Base-by-base conservation (phyloP, 495 filamentous ascomycete species). In the Niebla homalea region DNA sequence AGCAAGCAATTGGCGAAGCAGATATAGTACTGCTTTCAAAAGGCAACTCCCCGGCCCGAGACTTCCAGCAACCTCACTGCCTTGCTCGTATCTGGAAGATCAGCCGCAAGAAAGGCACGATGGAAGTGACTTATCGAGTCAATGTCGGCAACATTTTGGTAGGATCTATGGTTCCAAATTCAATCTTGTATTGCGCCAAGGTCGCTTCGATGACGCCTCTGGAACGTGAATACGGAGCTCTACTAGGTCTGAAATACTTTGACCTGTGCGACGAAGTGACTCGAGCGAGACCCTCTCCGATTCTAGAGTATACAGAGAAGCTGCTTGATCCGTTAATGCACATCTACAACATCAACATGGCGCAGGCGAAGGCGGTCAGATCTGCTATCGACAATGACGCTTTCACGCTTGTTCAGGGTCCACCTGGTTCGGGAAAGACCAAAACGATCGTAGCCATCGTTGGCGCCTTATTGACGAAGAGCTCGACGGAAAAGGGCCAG, bases 401-500 rank as follows among this genome's bases (percentile, higher is more conserved):
- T 0, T 98, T 98, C 62, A 95, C 89, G 7, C 72, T 98, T 44
- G 85, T 98, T 50, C 92, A 98, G 66, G 92, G 92, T 37, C 93
- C 92, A 44, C 92, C 92, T 1, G 92, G 92, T 60, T 92, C 90
- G 4, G 92, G 92, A 59, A 98, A 98, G 67, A 98, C 92, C 0
- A 98, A 97, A 63, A 98, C 92, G 0, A 97, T 98, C 48, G 78
- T 94, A 51, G 92, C 90, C 42, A 94, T 97, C 69, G 87, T 95
- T 14, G 92, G 92, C 39, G 85, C 87, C 52, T 71, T 97, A 7
- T 59, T 98, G 12, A 87, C 78, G 4, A 72, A 73, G 40, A 68
- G 57, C n/a, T 68, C 88, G 62, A 61, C 56, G 52, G 58, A 73
- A 63, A 48, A 69, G 50, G 74, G 71, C 7, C 70, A 73, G 4